phyloP scores from a whole-genome alignment of 306 rosid species.

The Quercus rubra region DNA sequence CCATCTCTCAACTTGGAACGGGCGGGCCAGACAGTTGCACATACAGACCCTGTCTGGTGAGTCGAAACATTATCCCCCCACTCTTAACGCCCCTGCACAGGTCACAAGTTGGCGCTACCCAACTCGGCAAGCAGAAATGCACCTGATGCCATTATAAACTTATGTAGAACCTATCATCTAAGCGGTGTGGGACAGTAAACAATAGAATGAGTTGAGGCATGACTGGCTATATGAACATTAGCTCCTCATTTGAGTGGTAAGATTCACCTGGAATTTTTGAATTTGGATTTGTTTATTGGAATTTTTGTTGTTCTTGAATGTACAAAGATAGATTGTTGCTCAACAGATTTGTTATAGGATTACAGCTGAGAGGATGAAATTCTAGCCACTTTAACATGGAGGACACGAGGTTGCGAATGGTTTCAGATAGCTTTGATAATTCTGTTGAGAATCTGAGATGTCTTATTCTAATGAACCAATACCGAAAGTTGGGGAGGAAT shows the following conservation, averaged over 20 bases:
- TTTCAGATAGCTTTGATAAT: too few species aligned
- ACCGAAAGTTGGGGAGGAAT: too few species aligned
- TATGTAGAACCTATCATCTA: background rate
- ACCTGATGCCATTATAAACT: too few species aligned
- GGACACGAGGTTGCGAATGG: too few species aligned
- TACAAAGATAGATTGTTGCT: background rate
- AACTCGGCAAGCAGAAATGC: background rate
- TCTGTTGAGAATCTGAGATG: too few species aligned
- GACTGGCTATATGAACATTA: background rate
- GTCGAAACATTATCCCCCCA: background rate
- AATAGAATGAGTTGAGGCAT: background rate
- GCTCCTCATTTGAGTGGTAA: background rate
- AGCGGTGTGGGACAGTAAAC: background rate
- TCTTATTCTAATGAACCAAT: too few species aligned
- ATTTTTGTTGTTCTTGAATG: background rate
- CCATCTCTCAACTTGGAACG: background rate
- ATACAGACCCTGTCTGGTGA: background rate
- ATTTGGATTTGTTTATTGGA: background rate
- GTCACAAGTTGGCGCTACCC: background rate
- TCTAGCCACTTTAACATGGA: too few species aligned
- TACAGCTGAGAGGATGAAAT: background rate
- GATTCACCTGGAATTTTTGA: too few species aligned
- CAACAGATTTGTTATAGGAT: background rate
- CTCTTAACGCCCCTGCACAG: background rate
- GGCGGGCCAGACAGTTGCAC: background rate